Percentiles rank a stretch among this genome's conserved stretches.
Conservation (phyloP, 106 monocot species). For the Gastrodia elata region DNA sequence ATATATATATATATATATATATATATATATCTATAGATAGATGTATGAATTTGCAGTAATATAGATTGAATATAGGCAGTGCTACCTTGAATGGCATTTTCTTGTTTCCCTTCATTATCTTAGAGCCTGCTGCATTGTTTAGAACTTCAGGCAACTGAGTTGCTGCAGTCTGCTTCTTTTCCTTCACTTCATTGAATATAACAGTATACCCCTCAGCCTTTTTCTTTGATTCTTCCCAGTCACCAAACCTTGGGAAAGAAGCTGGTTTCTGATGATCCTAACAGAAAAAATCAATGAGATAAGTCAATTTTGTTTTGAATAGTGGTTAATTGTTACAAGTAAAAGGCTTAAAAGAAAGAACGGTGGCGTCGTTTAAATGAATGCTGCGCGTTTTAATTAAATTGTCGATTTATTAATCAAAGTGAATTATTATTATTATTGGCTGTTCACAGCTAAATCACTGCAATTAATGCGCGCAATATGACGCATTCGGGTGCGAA, state of each 20-base stretch:
- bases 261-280: slow-evolving; percentile 16
- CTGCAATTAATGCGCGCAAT: too few species aligned
- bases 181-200: slow-evolving; percentile 37
- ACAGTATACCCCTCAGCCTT: slow-evolving; percentile 18
- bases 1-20: not conserved
- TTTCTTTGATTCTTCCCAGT: slow-evolving; percentile 22
- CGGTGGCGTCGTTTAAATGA: too few species aligned
- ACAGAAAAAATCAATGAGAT: not conserved
- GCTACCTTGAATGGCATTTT: not conserved
- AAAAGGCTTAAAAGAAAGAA: too few species aligned
- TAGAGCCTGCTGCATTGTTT: not conserved
- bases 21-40: not conserved
- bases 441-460: too few species aligned
- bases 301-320: not conserved
- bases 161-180: slow-evolving; percentile 22
- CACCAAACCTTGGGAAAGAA: slow-evolving; percentile 35
- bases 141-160: slow-evolving; percentile 4
- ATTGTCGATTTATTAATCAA: too few species aligned
- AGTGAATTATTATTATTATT: too few species aligned
- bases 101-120: not conserved
- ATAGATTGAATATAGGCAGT: not conserved
- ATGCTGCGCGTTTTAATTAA: too few species aligned
- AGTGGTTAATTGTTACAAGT: too few species aligned
- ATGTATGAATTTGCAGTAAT: not conserved
- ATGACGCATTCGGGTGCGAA: too few species aligned